Percentiles rank a stretch among this genome's conserved stretches.
phyloP scores from a whole-genome alignment of 345 rosid species.

The Acer saccharum region DNA sequence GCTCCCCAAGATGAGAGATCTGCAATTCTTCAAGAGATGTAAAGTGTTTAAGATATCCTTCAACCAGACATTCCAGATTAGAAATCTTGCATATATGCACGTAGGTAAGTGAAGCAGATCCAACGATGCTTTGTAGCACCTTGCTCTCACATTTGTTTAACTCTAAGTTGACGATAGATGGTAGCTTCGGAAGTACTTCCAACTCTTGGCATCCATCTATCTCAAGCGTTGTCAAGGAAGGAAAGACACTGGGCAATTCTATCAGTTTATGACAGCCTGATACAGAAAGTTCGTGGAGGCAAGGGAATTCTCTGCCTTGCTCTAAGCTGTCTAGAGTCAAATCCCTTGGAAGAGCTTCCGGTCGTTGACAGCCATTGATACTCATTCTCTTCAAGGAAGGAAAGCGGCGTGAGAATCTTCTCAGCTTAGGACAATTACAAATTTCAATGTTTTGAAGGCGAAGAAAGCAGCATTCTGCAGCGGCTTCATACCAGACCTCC shows the following conservation, averaged over 20 bases:
- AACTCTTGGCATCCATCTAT: slow-evolving; percentile 16
- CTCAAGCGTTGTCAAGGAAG: slow-evolving; percentile 7
- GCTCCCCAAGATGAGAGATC: slow-evolving; percentile 12
- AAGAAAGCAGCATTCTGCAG: not conserved
- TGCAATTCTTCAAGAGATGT: slow-evolving; percentile 16
- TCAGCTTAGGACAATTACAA: slow-evolving; percentile 6
- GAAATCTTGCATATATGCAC: slow-evolving; percentile 11
- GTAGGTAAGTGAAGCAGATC: not conserved
- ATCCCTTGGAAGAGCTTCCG: slow-evolving; percentile 1
- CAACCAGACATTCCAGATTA: slow-evolving; percentile 3
- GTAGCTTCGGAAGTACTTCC: slow-evolving; percentile 11
- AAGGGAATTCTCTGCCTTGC: slow-evolving; percentile 7
- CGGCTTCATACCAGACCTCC: slow-evolving; percentile 13
- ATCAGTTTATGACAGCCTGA: slow-evolving; percentile 10
- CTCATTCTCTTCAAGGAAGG: slow-evolving; percentile 14
- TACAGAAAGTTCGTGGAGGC: slow-evolving; percentile 11
- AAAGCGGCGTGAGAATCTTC: not conserved
- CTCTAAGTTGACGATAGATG: slow-evolving; percentile 6
- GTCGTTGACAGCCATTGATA: not conserved
- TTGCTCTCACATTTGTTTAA: slow-evolving; percentile 6
- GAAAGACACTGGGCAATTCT: slow-evolving; percentile 10
- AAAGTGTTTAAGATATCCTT: slow-evolving; percentile 13
- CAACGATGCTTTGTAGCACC: not conserved
- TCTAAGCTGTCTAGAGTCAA: not conserved
- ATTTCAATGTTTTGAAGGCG: slow-evolving; percentile 12